phyloP scores from a whole-genome alignment of 2,329 filamentous ascomycete genomes.

The Gnomoniopsis sp. region DNA sequence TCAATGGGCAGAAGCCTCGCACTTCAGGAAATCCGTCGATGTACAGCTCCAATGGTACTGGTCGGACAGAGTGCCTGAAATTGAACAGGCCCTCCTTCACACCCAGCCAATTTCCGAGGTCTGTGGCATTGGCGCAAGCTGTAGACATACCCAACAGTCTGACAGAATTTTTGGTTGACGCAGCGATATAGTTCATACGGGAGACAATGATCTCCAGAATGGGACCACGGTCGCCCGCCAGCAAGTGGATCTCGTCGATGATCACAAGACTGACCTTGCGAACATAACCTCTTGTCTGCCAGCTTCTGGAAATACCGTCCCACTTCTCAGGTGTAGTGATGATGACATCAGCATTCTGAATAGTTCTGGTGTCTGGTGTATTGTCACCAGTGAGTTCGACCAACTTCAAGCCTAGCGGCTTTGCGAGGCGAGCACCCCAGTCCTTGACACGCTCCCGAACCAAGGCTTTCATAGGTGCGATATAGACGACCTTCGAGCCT shows the following conservation, averaged over 20 bases:
- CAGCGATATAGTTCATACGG: slow-evolving; percentile 97
- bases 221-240: slow-evolving; percentile 94
- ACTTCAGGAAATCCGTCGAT: slow-evolving; percentile 97
- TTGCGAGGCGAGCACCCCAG: slow-evolving; percentile 79
- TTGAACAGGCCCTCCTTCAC: slow-evolving; percentile 97
- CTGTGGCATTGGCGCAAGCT: slow-evolving; percentile 91
- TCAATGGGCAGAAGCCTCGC: slow-evolving; percentile 90
- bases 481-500: slow-evolving; percentile 96
- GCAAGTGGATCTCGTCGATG: slow-evolving; percentile 95
- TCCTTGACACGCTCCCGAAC: slow-evolving; percentile 95
- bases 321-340: slow-evolving; percentile 99
- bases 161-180: slow-evolving; percentile 85
- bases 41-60: slow-evolving; percentile 91
- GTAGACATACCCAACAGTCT: slow-evolving; percentile 98
- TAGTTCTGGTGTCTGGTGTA: slow-evolving; percentile 93
- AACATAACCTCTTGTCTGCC: slow-evolving; percentile 97
- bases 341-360: slow-evolving; percentile 94
- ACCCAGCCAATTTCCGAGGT: slow-evolving; percentile 93
- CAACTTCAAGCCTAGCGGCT: slow-evolving; percentile 80
- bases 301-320: slow-evolving; percentile 98
- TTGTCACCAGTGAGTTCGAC: slow-evolving; percentile 97
- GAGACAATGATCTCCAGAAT: slow-evolving; percentile 97
- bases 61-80: slow-evolving; percentile 93
- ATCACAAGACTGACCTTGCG: slow-evolving; percentile 93
- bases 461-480: slow-evolving; percentile 98